A percentile compares a stretch with the other conserved stretches of the same genome.
Conservation (phyloP, 495 filamentous ascomycete genomes). For the Cenococcum geophilum region DNA sequence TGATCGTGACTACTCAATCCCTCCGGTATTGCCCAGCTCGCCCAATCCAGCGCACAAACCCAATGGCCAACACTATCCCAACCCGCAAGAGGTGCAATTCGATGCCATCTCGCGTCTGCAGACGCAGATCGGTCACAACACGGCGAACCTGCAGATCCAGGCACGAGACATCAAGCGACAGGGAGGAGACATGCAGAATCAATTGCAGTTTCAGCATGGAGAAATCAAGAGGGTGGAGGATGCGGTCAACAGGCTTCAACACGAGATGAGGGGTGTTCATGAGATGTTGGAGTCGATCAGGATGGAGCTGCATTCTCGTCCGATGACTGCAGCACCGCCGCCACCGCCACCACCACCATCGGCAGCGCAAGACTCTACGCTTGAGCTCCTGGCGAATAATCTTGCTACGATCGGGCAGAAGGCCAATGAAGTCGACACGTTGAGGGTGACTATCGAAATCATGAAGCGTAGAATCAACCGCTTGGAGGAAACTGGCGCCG, state of each 20-base stretch:
- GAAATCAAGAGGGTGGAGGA: conserved; percentile 30
- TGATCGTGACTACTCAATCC: conserved; percentile 12
- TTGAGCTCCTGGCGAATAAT: conserved; percentile 33
- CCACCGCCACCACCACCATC: not conserved
- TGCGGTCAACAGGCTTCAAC: conserved; percentile 28
- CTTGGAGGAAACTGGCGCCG: conserved; percentile 30
- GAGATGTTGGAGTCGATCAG: conserved; percentile 27
- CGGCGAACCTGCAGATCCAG: conserved; percentile 26
- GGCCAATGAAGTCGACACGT: conserved; percentile 37
- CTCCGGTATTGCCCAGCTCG: conserved; percentile 20
- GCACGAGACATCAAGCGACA: conserved; percentile 19
- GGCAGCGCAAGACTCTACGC: conserved; percentile 20
- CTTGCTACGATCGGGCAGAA: conserved; percentile 27
- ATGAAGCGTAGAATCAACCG: conserved; percentile 37
- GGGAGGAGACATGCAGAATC: conserved; percentile 17
- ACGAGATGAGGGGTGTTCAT: conserved; percentile 30
- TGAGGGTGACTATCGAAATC: conserved; percentile 38
- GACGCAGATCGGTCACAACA: conserved; percentile 35
- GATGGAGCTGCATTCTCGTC: conserved; percentile 15
- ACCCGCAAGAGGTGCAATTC: conserved; percentile 21
- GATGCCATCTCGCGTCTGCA: conserved; percentile 36
- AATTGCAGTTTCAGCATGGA: conserved; percentile 22
- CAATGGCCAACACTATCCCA: conserved; percentile 26
- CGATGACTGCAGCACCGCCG: not conserved
- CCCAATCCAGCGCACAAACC: conserved; percentile 15